Conservation (phyloP, 139 green algal genomes). For the Tetradesmus obliquus region DNA sequence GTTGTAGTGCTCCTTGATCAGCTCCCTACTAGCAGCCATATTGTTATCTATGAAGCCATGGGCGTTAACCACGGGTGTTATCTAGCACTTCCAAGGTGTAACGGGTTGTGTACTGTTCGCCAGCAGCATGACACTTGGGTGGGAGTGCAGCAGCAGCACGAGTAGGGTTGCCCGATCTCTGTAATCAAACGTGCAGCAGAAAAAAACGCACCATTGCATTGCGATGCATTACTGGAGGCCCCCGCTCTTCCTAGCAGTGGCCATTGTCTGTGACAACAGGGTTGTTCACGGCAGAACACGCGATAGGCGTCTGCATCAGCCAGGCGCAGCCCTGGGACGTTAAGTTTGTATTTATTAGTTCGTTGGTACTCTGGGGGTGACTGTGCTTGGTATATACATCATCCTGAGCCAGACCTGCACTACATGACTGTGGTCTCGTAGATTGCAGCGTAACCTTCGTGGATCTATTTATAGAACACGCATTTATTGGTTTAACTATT, state of each 20-base stretch:
- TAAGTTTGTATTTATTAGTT: too few relatives aligned
- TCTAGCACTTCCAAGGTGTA: background rate
- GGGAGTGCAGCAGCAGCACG: background rate
- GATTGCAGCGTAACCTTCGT: too few relatives aligned
- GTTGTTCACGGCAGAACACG: background rate
- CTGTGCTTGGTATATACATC: too few relatives aligned
- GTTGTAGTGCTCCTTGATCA: conserved; percentile 58
- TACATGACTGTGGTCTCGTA: too few relatives aligned
- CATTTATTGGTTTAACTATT: background rate
- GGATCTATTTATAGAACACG: too few relatives aligned
- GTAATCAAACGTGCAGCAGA: too few relatives aligned
- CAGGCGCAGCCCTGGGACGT: too few relatives aligned
- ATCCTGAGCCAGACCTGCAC: too few relatives aligned
- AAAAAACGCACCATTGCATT: background rate
- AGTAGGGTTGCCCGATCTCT: too few relatives aligned
- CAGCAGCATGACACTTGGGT: background rate
- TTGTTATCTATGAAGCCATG: background rate
- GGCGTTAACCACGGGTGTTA: background rate
- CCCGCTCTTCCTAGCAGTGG: background rate
- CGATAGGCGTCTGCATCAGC: too few relatives aligned
- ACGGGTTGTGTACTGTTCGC: background rate
- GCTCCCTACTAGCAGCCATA: background rate
- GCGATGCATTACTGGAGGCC: background rate
- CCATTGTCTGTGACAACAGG: background rate
- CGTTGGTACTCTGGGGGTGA: too few relatives aligned